A percentile compares a stretch with the other conserved stretches of the same genome.
These are phyloP conservation scores for Lolium multiflorum DNA, from an alignment of 176 grass and related monocot genomes.

Conservation along the genomic window DNA sequence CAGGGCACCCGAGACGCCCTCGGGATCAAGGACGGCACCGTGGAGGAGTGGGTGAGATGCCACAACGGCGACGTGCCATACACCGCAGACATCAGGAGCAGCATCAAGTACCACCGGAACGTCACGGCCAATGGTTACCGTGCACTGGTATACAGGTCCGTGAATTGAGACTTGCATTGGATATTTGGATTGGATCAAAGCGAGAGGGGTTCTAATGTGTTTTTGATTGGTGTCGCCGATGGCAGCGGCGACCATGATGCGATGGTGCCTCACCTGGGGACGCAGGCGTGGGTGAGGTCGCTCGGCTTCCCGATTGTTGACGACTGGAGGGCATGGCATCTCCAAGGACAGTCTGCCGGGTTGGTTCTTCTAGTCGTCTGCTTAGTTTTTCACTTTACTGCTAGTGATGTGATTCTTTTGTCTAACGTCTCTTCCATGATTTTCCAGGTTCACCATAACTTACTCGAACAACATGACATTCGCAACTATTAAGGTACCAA, in stretches of 20 bases:
- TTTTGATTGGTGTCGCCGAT: background rate
- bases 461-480: conserved; percentile 63
- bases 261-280: conserved; percentile 46
- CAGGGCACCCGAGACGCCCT: conserved; percentile 43
- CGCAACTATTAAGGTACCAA: conserved; percentile 42
- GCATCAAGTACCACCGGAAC: conserved; percentile 51
- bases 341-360: conserved; percentile 53
- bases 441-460: conserved; percentile 42
- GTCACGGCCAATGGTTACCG: conserved; percentile 49
- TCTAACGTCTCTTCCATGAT: too few relatives aligned
- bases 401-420: background rate
- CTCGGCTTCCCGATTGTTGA: conserved; percentile 55
- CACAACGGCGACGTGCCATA: conserved; percentile 23
- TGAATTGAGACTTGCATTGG: background rate
- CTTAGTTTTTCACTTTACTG: background rate
- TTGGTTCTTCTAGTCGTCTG: background rate
- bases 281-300: conserved; percentile 61
- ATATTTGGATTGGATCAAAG: background rate
- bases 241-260: conserved; percentile 64
- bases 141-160: conserved; percentile 45
- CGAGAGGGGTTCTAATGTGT: background rate
- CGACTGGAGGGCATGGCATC: conserved; percentile 63
- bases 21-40: conserved; percentile 52
- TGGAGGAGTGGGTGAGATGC: conserved; percentile 58
- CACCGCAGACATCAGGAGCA: background rate